Percentiles rank a stretch among this genome's conserved stretches.
phyloP scores from a whole-genome alignment of 495 filamentous ascomycete species.

The Thermothielavioides terrestris region DNA sequence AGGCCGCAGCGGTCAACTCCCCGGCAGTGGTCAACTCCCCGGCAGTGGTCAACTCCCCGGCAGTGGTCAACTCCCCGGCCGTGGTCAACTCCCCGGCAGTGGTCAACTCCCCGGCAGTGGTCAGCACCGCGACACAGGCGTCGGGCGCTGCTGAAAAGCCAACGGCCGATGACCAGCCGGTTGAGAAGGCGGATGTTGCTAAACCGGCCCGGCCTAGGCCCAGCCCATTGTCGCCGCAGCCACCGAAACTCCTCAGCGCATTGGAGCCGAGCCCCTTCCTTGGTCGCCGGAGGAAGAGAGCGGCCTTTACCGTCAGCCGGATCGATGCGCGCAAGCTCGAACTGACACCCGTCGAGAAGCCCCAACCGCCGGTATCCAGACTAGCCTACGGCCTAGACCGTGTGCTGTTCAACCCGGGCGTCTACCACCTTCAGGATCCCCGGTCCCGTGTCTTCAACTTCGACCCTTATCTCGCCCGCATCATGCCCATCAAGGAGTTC shows the following conservation, averaged over 20 bases:
- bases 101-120: too few relatives aligned
- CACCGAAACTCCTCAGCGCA: not conserved
- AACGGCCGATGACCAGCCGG: not conserved
- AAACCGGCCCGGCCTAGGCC: not conserved
- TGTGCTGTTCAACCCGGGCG: slow-evolving; percentile 90
- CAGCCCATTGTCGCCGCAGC: not conserved
- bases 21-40: not conserved
- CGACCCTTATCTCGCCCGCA: slow-evolving; percentile 81
- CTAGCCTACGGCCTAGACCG: slow-evolving; percentile 77
- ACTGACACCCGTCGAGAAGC: slow-evolving; percentile 39
- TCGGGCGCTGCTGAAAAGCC: not conserved
- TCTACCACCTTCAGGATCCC: slow-evolving; percentile 85
- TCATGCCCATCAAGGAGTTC: slow-evolving; percentile 88
- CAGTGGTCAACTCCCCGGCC: too few relatives aligned
- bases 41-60: not conserved
- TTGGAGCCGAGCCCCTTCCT: too few relatives aligned
- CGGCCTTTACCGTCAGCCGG: slow-evolving; percentile 10
- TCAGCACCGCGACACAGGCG: too few relatives aligned
- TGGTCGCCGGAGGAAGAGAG: too few relatives aligned
- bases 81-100: too few relatives aligned
- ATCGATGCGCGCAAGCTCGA: slow-evolving; percentile 23
- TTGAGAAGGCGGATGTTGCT: not conserved
- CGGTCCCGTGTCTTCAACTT: slow-evolving; percentile 88
- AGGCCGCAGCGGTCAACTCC: too few relatives aligned
- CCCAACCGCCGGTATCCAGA: slow-evolving; percentile 54